Evolutionary conservation across 805 yeast genomes (phyloP), one percentile per base, ranked within the genome.

Genomic region (Starmerella scarabaei): DNA sequence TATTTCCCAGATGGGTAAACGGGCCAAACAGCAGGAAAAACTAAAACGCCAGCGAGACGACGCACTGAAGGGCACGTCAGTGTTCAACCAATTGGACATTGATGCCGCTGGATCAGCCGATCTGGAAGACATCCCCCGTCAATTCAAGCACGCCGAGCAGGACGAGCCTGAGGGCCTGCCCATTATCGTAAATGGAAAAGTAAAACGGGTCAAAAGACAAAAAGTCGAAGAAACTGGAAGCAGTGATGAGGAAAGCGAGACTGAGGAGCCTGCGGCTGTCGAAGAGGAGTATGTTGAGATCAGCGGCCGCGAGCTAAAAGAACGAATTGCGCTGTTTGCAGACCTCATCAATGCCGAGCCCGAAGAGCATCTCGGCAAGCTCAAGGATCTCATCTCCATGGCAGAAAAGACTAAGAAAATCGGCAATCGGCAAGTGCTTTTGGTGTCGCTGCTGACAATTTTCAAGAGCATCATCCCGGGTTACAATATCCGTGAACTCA

Each of bases 401-500:
- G 48, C 58, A 4, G 54, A 52, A 11, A 44, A 49, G 15, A 47
- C 53, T 26, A 38, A 39, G 34, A 50, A 44, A 42, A 77, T 91
- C 2, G 71, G 69, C 49, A 76, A 49, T 72, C 40, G 78, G 70
- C 53, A 80, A 58, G 65, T 85, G 39, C 71, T 94, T 0, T 63
- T 85, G 44, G 63, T 84, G 46, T 78, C 97, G 0, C 67, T 86
- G 44, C 78, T 84, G 2, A 83, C 93, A 0, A 81, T 84, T 3
- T 83, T 83, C 67, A 83, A 82, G 52, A 71, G 79, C 41, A 71
- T 91, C 35, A 76, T 91, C 1, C 98, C 98, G 2, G 78, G 91
- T 6, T 88, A 88, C 60, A 72, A 77, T 44, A 84, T 88, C 38
- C 69, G 94, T 56, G 80, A 93, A 2, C 65, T 91, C 38, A 69